phyloP scores from a whole-genome alignment of 2,329 filamentous ascomycete species.

The Dothistroma septosporum region DNA sequence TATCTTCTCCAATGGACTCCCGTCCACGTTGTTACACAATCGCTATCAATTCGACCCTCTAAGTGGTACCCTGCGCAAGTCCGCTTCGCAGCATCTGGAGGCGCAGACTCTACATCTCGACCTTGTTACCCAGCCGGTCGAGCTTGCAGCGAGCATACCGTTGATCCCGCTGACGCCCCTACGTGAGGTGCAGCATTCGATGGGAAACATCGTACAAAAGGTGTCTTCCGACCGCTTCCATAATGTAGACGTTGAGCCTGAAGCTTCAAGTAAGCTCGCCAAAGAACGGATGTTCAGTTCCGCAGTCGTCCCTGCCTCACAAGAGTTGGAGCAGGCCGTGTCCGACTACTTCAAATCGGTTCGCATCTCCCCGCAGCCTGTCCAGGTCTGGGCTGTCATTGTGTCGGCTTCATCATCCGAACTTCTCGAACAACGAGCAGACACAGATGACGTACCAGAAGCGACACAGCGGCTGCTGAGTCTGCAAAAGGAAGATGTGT shows the following conservation, averaged over 20 bases:
- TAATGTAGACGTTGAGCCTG: background rate
- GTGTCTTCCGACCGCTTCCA: constrained; percentile 1
- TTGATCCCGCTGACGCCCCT: constrained; percentile 58
- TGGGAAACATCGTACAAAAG: constrained; percentile 74
- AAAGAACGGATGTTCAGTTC: constrained; percentile 11
- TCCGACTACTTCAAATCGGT: constrained; percentile 52
- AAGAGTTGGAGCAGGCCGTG: constrained; percentile 65
- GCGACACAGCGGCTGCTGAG: background rate
- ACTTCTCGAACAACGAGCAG: constrained; percentile 4
- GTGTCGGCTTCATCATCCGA: constrained; percentile 41
- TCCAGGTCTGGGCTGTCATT: constrained; percentile 71
- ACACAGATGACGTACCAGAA: background rate
- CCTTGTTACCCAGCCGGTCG: background rate
- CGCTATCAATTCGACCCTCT: constrained; percentile 22
- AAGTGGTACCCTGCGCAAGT: constrained; percentile 9
- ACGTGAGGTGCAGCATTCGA: constrained; percentile 59
- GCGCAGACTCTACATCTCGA: constrained; percentile 20
- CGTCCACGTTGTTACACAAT: constrained; percentile 51
- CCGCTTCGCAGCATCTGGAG: constrained; percentile 19
- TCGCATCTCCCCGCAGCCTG: constrained; percentile 42
- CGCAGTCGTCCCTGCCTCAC: constrained; percentile 55
- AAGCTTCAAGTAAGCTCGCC: background rate
- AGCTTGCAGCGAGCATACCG: constrained; percentile 20
- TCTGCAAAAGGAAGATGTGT: background rate
- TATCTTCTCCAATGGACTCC: constrained; percentile 65